Percentiles rank a stretch among this genome's conserved stretches.
phyloP scores from a whole-genome alignment of 257 asterid species.

The Solanum pimpinellifolium region DNA sequence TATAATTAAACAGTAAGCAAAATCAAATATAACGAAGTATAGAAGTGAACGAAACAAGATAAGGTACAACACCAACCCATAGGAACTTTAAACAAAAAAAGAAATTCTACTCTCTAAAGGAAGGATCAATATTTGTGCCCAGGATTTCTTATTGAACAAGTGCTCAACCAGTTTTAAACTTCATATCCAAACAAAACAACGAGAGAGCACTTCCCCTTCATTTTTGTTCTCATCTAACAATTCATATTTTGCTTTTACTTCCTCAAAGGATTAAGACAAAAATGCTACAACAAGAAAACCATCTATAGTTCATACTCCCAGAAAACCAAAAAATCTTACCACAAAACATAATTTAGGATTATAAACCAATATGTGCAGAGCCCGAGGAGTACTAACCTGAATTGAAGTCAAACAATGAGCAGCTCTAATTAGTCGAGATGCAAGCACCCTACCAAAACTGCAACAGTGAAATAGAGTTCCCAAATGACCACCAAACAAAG shows the following conservation, averaged over 20 bases:
- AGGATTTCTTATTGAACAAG: neutral
- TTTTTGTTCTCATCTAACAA: neutral
- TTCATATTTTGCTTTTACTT: neutral
- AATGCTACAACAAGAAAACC: neutral
- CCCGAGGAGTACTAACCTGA: conserved; percentile 50
- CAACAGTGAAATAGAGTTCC: neutral
- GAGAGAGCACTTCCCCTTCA: neutral
- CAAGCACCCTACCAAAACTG: conserved; percentile 79
- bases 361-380: neutral
- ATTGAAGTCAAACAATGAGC: conserved; percentile 98
- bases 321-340: neutral
- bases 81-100: neutral
- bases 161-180: neutral
- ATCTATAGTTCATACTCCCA: neutral
- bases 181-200: neutral
- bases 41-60: neutral
- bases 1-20: neutral
- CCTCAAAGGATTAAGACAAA: neutral
- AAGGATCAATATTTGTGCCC: neutral
- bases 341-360: neutral
- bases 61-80: neutral
- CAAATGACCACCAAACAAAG: neutral
- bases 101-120: neutral
- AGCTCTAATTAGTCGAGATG: conserved; percentile 92
- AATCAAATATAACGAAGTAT: neutral